These are phyloP conservation scores for Plenodomus tracheiphilus DNA, from an alignment of 2,329 filamentous ascomycete genomes.

Conservation along the genomic window DNA sequence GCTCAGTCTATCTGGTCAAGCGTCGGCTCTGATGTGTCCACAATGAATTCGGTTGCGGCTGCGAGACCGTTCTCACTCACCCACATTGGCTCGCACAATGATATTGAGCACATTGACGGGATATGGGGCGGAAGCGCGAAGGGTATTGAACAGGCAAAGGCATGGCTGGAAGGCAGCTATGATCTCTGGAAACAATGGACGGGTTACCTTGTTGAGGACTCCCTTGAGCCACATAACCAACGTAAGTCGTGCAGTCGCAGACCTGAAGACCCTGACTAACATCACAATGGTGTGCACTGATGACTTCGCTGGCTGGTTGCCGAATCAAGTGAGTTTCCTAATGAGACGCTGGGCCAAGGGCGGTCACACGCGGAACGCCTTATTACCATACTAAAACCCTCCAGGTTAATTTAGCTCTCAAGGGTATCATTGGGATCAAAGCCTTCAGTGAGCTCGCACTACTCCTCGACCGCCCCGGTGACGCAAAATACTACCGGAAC, in stretches of 20 bases:
- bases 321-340: too few species aligned
- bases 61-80: constrained; percentile 53
- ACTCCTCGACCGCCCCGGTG: constrained; percentile 60
- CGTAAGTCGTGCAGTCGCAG: constrained; percentile 44
- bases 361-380: too few species aligned
- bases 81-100: constrained; percentile 53
- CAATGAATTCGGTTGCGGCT: too few species aligned
- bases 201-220: constrained; percentile 73
- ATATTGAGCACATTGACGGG: constrained; percentile 63
- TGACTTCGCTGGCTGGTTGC: constrained; percentile 78
- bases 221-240: constrained; percentile 74
- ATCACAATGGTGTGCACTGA: constrained; percentile 68
- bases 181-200: constrained; percentile 77
- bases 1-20: constrained; percentile 63
- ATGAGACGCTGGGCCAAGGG: too few species aligned
- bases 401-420: constrained; percentile 82
- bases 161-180: constrained; percentile 72
- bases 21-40: constrained; percentile 39
- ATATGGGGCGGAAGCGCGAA: constrained; percentile 60
- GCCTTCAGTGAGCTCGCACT: constrained; percentile 74
- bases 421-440: constrained; percentile 80
- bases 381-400: too few species aligned
- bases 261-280: constrained; percentile 6
- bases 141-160: constrained; percentile 60
- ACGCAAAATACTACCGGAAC: constrained; percentile 63